Conservation (phyloP, 2,329 filamentous ascomycete species). For the Colletotrichum sp. region DNA sequence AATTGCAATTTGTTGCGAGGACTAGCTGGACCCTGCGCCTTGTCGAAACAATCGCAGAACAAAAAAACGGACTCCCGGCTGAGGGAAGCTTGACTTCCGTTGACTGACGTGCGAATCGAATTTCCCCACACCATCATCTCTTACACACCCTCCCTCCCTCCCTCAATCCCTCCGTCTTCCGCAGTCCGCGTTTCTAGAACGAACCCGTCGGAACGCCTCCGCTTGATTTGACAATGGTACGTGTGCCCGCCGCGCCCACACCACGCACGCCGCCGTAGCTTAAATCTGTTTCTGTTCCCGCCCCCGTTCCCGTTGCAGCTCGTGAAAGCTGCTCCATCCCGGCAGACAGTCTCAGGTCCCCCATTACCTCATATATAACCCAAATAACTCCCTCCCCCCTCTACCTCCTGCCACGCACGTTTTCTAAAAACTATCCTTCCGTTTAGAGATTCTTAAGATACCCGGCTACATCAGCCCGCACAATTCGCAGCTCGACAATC, state of each 20-base stretch:
- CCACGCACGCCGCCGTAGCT: neutral
- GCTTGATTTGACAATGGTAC: conserved; percentile 12
- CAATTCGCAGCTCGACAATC: neutral
- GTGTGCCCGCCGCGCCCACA: neutral
- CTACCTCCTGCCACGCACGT: neutral
- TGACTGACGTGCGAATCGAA: neutral
- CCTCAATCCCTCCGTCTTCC: neutral
- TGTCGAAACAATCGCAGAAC: neutral
- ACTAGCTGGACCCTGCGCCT: neutral
- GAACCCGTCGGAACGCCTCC: neutral
- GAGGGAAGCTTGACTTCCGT: neutral
- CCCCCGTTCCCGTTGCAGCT: neutral
- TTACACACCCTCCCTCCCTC: neutral
- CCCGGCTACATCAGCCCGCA: neutral
- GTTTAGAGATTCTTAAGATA: neutral
- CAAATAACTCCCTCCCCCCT: neutral
- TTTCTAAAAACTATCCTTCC: neutral
- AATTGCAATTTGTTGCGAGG: neutral
- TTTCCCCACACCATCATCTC: neutral
- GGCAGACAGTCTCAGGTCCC: neutral
- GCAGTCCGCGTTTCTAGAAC: conserved; percentile 1
- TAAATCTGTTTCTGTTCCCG: neutral
- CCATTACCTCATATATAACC: conserved; percentile 3
- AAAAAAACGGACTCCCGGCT: neutral
- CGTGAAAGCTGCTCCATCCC: neutral